Conservation (phyloP, 2,329 filamentous ascomycete species). For the Penicillium olsonii region DNA sequence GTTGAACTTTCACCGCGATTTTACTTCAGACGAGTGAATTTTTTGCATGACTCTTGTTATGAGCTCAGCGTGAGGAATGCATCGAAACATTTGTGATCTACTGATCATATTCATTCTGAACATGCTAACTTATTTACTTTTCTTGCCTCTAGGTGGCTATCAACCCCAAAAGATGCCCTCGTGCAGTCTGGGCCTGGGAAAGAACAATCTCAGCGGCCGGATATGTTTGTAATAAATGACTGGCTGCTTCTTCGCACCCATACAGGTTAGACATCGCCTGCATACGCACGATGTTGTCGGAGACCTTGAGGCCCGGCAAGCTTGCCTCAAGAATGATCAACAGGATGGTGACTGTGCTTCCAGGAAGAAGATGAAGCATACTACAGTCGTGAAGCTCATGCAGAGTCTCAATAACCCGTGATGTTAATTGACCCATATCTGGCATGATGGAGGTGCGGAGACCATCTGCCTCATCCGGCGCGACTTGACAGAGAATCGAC, state of each 20-base stretch:
- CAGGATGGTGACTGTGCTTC: slow-evolving; percentile 6
- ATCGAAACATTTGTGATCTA: neutral
- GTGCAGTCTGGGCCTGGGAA: slow-evolving; percentile 10
- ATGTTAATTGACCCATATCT: slow-evolving; percentile 2
- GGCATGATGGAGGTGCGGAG: neutral
- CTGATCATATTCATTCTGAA: neutral
- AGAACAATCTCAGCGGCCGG: slow-evolving; percentile 13
- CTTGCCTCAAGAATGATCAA: slow-evolving; percentile 7
- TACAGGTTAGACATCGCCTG: slow-evolving; percentile 11
- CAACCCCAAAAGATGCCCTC: slow-evolving; percentile 6
- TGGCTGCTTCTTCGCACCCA: slow-evolving; percentile 7
- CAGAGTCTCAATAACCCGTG: slow-evolving; percentile 6
- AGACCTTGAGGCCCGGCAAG: slow-evolving; percentile 2
- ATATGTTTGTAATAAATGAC: slow-evolving; percentile 8
- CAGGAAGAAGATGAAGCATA: slow-evolving; percentile 9
- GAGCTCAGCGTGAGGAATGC: neutral
- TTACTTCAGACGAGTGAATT: too few species aligned
- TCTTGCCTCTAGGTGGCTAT: neutral
- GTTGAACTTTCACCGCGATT: too few species aligned
- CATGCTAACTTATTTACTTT: slow-evolving; percentile 2
- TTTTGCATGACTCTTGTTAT: neutral
- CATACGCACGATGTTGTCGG: slow-evolving; percentile 6
- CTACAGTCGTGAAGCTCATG: slow-evolving; percentile 9
- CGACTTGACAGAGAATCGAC: slow-evolving; percentile 4
- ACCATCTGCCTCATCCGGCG: neutral